phyloP scores from a whole-genome alignment of 352 stramenopile species.

The Globisporangium sylvaticum region DNA sequence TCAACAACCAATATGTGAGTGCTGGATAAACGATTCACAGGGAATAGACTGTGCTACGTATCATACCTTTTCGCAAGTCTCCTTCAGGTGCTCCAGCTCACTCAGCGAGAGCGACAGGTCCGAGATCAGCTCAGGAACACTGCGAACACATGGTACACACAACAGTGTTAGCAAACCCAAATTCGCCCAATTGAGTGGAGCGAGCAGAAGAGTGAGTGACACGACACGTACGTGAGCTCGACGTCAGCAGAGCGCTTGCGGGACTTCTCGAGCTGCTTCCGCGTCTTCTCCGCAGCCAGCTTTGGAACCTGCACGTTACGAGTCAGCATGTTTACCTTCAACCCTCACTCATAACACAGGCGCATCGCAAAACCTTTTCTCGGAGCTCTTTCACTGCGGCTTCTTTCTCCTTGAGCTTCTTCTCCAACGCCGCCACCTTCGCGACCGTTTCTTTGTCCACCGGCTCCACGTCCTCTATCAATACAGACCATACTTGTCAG shows the following conservation, averaged over 20 bases:
- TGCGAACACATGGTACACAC: slow-evolving; percentile 8
- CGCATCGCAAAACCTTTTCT: slow-evolving; percentile 27
- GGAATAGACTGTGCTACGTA: too few species aligned
- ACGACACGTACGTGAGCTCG: slow-evolving; percentile 30
- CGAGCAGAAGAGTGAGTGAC: background rate
- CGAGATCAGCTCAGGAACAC: slow-evolving; percentile 24
- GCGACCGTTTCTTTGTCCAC: slow-evolving; percentile 39
- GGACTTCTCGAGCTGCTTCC: slow-evolving; percentile 41
- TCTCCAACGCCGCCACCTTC: slow-evolving; percentile 48
- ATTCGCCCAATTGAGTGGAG: background rate
- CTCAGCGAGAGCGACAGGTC: slow-evolving; percentile 35
- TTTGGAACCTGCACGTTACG: slow-evolving; percentile 33
- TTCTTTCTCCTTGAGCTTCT: slow-evolving; percentile 53
- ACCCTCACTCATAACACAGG: background rate
- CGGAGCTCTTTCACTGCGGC: slow-evolving; percentile 47
- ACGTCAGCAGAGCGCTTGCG: slow-evolving; percentile 58
- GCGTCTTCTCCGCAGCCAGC: slow-evolving; percentile 47
- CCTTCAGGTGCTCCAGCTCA: slow-evolving; percentile 43
- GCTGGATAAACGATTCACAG: background rate
- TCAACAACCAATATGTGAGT: too few species aligned
- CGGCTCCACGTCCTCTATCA: slow-evolving; percentile 55
- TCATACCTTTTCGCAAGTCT: slow-evolving; percentile 61
- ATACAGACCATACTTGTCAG: background rate
- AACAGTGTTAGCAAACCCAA: background rate
- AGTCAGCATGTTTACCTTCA: background rate